Conservation (phyloP, 2,329 filamentous ascomycete species). For the Ascochyta lentis region DNA sequence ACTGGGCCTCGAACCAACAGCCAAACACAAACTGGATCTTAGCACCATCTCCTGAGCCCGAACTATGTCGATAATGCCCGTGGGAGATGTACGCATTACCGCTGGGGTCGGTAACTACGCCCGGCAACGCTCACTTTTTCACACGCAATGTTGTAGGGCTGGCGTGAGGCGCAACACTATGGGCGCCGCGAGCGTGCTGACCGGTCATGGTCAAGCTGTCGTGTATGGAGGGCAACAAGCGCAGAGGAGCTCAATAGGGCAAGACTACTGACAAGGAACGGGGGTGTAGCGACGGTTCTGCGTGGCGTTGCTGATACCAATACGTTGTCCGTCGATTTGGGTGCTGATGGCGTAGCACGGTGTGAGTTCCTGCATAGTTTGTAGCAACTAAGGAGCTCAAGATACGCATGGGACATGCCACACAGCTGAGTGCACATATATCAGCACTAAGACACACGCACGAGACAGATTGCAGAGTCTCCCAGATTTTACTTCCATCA, state of each 20-base stretch:
- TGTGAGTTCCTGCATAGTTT: neutral
- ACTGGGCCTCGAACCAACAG: constrained; percentile 8
- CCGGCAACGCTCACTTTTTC: neutral
- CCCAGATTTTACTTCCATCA: neutral
- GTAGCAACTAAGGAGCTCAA: neutral
- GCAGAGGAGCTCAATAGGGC: neutral
- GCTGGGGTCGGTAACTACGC: neutral
- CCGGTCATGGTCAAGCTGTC: constrained; percentile 1
- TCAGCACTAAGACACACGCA: neutral
- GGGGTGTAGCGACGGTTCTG: neutral
- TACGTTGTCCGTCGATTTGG: neutral
- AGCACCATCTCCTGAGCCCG: constrained; percentile 5
- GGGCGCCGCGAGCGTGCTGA: neutral
- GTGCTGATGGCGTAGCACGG: neutral
- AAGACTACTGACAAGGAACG: neutral
- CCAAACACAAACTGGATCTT: neutral
- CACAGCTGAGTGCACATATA: constrained; percentile 10
- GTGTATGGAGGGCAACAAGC: neutral
- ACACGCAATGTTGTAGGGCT: constrained; percentile 2
- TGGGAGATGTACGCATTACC: neutral
- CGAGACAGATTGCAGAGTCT: neutral
- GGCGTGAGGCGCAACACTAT: constrained; percentile 7
- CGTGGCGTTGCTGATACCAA: constrained; percentile 6
- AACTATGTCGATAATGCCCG: neutral
- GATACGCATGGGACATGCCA: neutral